phyloP scores from a whole-genome alignment of 2,329 filamentous ascomycete species.

The Hansfordia pulvinata region DNA sequence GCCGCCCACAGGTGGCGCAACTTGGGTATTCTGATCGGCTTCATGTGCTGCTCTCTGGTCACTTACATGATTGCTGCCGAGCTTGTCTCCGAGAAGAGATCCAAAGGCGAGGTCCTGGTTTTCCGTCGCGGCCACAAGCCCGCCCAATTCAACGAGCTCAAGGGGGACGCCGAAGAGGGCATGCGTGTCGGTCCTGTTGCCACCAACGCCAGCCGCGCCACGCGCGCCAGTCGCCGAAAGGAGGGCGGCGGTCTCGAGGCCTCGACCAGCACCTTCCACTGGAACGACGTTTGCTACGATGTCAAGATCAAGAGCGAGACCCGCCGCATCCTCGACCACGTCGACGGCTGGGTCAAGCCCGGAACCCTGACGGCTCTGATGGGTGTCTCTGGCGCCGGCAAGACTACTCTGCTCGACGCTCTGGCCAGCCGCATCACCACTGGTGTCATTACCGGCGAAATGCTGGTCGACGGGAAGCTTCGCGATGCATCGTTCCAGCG shows the following conservation, averaged over 20 bases:
- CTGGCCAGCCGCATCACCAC: constrained; percentile 77
- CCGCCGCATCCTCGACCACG: constrained; percentile 67
- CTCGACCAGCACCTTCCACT: constrained; percentile 72
- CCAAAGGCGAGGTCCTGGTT: constrained; percentile 63
- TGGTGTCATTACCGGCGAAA: constrained; percentile 78
- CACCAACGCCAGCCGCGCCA: constrained; percentile 28
- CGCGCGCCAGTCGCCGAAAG: constrained; percentile 21
- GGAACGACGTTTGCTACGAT: constrained; percentile 69
- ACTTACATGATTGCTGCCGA: constrained; percentile 54
- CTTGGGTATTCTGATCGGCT: constrained; percentile 53
- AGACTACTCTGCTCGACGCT: constrained; percentile 80
- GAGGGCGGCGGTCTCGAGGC: constrained; percentile 26
- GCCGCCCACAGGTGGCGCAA: constrained; percentile 54
- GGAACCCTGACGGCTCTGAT: constrained; percentile 82
- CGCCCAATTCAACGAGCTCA: constrained; percentile 43
- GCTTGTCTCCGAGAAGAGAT: constrained; percentile 51
- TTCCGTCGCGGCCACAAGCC: constrained; percentile 59
- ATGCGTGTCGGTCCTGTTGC: constrained; percentile 30
- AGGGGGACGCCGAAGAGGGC: constrained; percentile 44
- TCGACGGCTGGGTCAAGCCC: constrained; percentile 89
- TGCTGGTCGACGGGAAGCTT: constrained; percentile 51
- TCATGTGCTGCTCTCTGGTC: constrained; percentile 46
- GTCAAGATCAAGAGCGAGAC: constrained; percentile 66
- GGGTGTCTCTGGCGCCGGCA: constrained; percentile 87
- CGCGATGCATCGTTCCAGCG: constrained; percentile 78